These are phyloP conservation scores for Albifimbria verrucaria DNA, from an alignment of 2,329 filamentous ascomycete genomes.

Conservation along the genomic window DNA sequence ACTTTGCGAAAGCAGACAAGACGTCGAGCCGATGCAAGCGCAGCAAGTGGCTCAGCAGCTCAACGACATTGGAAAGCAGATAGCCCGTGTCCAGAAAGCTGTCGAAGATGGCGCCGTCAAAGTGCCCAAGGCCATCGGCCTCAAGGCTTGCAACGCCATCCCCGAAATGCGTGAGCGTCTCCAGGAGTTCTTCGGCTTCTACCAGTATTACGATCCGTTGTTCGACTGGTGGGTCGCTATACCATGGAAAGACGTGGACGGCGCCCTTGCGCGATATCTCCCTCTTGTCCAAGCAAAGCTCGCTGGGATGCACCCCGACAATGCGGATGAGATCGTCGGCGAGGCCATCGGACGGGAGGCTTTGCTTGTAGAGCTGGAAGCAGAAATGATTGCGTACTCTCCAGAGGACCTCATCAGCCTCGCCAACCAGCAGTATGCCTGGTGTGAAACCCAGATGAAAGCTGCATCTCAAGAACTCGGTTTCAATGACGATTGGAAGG, in stretches of 20 bases:
- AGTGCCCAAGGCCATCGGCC: too few relatives aligned
- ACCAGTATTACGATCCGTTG: conserved; percentile 50
- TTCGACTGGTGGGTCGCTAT: conserved; percentile 55
- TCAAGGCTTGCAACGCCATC: conserved; percentile 36
- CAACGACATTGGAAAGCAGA: conserved; percentile 26
- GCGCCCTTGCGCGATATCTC: conserved; percentile 29
- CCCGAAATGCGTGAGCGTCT: conserved; percentile 37
- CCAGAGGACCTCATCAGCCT: conserved; percentile 54
- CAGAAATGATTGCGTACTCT: conserved; percentile 56
- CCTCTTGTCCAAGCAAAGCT: conserved; percentile 37
- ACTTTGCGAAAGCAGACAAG: conserved; percentile 46
- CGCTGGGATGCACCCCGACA: conserved; percentile 39
- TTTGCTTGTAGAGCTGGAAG: conserved; percentile 48
- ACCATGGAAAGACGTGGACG: conserved; percentile 39
- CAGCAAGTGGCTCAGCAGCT: conserved; percentile 40
- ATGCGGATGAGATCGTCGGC: conserved; percentile 50
- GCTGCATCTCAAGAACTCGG: conserved; percentile 46
- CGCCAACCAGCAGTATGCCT: conserved; percentile 47
- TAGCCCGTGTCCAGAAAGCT: conserved; percentile 28
- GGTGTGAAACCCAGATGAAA: conserved; percentile 55
- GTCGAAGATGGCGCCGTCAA: too few relatives aligned
- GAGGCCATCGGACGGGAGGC: conserved; percentile 53
- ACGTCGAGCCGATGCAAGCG: conserved; percentile 38
- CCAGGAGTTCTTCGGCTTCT: conserved; percentile 47
- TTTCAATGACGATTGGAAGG: conserved; percentile 45